A percentile compares a stretch with the other conserved stretches of the same genome.
phyloP scores from a whole-genome alignment of 1,284 basidiomycete genomes.

The Fomitopsis betulina region DNA sequence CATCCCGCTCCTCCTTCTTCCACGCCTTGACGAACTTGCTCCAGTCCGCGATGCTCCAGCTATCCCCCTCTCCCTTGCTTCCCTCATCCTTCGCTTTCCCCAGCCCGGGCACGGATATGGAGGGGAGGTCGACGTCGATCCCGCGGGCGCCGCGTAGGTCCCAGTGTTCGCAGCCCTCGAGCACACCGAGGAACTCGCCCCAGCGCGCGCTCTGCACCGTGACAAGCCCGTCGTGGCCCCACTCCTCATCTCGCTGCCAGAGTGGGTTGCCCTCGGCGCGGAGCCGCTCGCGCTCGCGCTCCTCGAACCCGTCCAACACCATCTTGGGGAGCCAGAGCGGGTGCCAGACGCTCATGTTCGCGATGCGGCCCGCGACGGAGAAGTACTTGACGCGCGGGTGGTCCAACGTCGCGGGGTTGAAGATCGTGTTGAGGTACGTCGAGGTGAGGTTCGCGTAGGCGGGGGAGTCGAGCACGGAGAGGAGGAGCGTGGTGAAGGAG shows the following conservation, averaged over 20 bases:
- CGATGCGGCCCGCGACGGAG: slow-evolving; percentile 79
- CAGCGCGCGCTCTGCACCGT: slow-evolving; percentile 86
- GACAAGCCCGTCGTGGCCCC: slow-evolving; percentile 96
- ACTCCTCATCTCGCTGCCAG: slow-evolving; percentile 40
- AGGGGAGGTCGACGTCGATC: slow-evolving; percentile 53
- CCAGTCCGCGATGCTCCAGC: slow-evolving; percentile 62
- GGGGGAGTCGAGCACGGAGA: slow-evolving; percentile 94
- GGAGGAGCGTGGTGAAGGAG: slow-evolving; percentile 82
- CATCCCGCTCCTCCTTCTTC: slow-evolving; percentile 47
- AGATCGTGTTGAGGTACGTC: slow-evolving; percentile 76
- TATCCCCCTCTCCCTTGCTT: slow-evolving; percentile 29
- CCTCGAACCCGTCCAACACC: slow-evolving; percentile 81
- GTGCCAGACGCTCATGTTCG: slow-evolving; percentile 79
- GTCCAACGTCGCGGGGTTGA: slow-evolving; percentile 92
- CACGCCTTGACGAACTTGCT: slow-evolving; percentile 52
- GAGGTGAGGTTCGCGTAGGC: slow-evolving; percentile 96
- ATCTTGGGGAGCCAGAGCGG: slow-evolving; percentile 97
- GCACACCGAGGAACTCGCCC: slow-evolving; percentile 89
- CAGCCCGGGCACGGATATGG: slow-evolving; percentile 35
- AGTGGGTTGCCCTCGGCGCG: slow-evolving; percentile 21
- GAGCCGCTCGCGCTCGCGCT: slow-evolving; percentile 40
- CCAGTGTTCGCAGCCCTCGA: slow-evolving; percentile 97
- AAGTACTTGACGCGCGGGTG: slow-evolving; percentile 87
- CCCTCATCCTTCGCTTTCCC: slow-evolving; percentile 1
- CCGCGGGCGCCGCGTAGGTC: slow-evolving; percentile 83